Base-by-base conservation (phyloP, 768 basidiomycete genomes). In the Asterophora parasitica region DNA sequence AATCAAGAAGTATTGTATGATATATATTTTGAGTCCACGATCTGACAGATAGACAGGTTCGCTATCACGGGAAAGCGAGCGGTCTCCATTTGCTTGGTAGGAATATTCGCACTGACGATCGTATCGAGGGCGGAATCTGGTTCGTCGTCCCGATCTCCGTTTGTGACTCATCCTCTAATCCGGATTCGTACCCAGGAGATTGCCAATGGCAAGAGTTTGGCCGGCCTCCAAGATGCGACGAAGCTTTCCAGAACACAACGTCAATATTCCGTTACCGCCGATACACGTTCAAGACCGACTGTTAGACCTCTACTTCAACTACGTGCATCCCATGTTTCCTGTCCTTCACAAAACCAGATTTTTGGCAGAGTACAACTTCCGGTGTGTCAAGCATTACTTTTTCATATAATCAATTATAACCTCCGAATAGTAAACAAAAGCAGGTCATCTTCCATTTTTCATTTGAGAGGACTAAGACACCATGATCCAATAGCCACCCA, bases 271-370 rank as follows among this genome's bases (percentile, higher is more conserved):
- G 11, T 64, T 93, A 33, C 91, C 91, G 12, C 71, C 83, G 20
- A 58, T 71, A 16, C 72, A 75, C 13, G 67, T 79, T 28, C 89
- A 90, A 62, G 79, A 86, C 48, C 76, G 74, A 32, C 72, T 93
- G 4, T 62, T 93, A 42, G 75, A 79, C 27, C 68, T 91, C 7
- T 94, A 89, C 63, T 92, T 92, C 65, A 79, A 78, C 9, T 86
- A 90, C 58, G 82, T 87, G 26, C 91, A 94, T 55, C 90, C 92
- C 5, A 73, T 82, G 44, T 87, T 88, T 57, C 92, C 92, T 6
- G 73, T 93, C 38, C 65, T 92, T n/a, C 80, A 88, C 64, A 87
- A 83, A 64, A 67, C 65, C 10, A 75, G 78, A 16, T 91, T 92
- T 63, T 61, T 87, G 55, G 64, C 75, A 13, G 82, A 86, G 52